Conservation (phyloP, 768 basidiomycete species). For the Neoboletus subvelutipes region DNA sequence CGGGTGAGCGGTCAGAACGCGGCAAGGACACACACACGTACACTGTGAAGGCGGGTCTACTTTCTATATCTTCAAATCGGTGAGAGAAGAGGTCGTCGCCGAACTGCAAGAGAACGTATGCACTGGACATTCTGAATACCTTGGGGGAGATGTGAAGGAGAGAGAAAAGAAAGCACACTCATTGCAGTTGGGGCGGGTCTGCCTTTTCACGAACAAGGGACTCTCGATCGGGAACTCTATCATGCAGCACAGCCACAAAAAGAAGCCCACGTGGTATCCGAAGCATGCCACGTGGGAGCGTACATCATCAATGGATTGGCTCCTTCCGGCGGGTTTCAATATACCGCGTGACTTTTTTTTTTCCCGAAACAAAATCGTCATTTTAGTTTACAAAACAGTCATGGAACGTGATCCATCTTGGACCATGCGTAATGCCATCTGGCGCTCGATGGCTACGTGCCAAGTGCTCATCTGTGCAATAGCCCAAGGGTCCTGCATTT, state of each 20-base stretch:
- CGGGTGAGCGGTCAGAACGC: slow-evolving; percentile 3
- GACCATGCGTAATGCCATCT: not conserved
- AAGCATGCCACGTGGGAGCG: slow-evolving; percentile 37
- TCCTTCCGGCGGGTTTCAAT: slow-evolving; percentile 18
- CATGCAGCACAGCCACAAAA: slow-evolving; percentile 32
- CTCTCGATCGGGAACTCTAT: slow-evolving; percentile 39
- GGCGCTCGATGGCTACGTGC: not conserved
- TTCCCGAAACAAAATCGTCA: not conserved
- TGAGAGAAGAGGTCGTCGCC: slow-evolving; percentile 63
- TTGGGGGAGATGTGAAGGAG: slow-evolving; percentile 22
- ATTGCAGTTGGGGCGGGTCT: slow-evolving; percentile 7
- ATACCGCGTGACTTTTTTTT: not conserved
- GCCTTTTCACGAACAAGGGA: slow-evolving; percentile 42
- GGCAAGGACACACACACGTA: slow-evolving; percentile 33
- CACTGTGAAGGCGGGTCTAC: slow-evolving; percentile 66
- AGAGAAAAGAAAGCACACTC: not conserved
- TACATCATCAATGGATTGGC: slow-evolving; percentile 15
- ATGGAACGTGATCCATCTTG: not conserved
- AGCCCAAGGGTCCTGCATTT: not conserved
- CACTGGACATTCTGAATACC: slow-evolving; percentile 34
- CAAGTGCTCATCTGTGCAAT: not conserved
- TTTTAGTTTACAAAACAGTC: not conserved
- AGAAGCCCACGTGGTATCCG: slow-evolving; percentile 32
- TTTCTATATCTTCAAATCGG: slow-evolving; percentile 62
- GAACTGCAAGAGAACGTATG: slow-evolving; percentile 60